phyloP scores from a whole-genome alignment of 768 basidiomycete species.

The Serpula lacrymans region DNA sequence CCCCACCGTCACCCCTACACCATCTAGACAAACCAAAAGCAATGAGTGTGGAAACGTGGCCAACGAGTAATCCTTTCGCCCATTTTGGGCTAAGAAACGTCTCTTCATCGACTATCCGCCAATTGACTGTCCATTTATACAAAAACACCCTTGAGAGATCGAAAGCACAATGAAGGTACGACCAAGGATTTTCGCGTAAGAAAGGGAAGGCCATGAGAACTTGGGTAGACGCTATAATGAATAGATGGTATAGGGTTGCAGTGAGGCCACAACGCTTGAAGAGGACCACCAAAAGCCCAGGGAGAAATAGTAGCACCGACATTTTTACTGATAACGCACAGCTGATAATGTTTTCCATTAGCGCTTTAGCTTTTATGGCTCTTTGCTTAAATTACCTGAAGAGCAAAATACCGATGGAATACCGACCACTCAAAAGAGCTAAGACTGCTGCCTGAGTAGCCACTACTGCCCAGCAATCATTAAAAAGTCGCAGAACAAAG shows the following conservation, averaged over 20 bases:
- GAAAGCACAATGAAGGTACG: constrained; percentile 78
- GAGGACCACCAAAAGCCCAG: constrained; percentile 78
- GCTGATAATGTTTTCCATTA: constrained; percentile 2
- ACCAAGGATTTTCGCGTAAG: constrained; percentile 51
- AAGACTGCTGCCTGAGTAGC: constrained; percentile 65
- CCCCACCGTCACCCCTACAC: constrained; percentile 75
- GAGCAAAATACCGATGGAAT: constrained; percentile 61
- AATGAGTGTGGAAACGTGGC: constrained; percentile 58
- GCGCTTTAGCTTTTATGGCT: neutral
- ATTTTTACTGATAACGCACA: constrained; percentile 89
- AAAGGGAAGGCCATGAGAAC: constrained; percentile 67
- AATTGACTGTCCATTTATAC: constrained; percentile 98
- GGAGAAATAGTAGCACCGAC: constrained; percentile 88
- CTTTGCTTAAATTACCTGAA: constrained; percentile 81
- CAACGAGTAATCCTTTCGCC: constrained; percentile 59
- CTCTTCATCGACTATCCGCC: constrained; percentile 83
- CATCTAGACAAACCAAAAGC: constrained; percentile 72
- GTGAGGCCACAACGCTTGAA: constrained; percentile 70
- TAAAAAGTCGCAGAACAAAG: constrained; percentile 88
- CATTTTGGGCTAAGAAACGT: constrained; percentile 66
- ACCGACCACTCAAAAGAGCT: constrained; percentile 55
- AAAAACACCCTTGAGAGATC: constrained; percentile 86
- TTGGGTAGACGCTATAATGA: constrained; percentile 42
- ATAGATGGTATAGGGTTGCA: constrained; percentile 46
- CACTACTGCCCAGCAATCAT: constrained; percentile 85